Percentiles rank a stretch among this genome's conserved stretches.
These are phyloP conservation scores for Fusarium lyarnte DNA, from an alignment of 2,329 filamentous ascomycete genomes.

Conservation along the genomic window DNA sequence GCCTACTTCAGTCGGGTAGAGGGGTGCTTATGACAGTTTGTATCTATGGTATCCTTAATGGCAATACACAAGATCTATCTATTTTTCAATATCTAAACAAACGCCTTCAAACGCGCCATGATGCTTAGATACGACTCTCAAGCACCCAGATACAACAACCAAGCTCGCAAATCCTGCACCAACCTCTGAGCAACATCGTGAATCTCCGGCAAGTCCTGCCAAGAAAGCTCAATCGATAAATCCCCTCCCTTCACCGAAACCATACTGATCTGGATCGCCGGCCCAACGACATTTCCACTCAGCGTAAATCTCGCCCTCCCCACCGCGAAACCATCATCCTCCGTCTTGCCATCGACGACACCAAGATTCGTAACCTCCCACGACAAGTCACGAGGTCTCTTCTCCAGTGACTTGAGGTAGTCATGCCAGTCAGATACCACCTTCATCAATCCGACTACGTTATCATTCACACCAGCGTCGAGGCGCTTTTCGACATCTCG, in stretches of 20 bases:
- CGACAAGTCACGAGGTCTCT: not conserved
- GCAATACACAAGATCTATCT: not conserved
- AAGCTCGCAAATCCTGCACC: not conserved
- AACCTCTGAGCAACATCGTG: not conserved
- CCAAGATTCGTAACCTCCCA: constrained; percentile 9
- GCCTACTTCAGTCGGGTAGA: too few relatives aligned
- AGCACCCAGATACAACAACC: not conserved
- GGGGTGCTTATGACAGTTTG: fast-evolving
- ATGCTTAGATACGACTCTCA: not conserved
- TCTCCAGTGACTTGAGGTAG: not conserved
- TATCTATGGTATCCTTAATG: not conserved
- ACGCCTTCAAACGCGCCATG: fast-evolving
- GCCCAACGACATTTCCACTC: not conserved
- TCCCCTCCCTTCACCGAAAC: not conserved
- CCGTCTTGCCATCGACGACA: not conserved
- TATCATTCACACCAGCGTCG: not conserved
- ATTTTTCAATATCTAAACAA: too few relatives aligned
- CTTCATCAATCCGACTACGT: not conserved
- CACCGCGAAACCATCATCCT: not conserved
- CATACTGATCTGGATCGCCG: not conserved
- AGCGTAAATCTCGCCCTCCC: not conserved
- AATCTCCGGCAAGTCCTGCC: constrained; percentile 4
- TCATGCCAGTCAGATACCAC: constrained; percentile 5
- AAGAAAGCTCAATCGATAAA: not conserved
- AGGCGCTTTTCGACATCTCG: not conserved